phyloP scores from a whole-genome alignment of 345 rosid species.

The Geranium brycei region DNA sequence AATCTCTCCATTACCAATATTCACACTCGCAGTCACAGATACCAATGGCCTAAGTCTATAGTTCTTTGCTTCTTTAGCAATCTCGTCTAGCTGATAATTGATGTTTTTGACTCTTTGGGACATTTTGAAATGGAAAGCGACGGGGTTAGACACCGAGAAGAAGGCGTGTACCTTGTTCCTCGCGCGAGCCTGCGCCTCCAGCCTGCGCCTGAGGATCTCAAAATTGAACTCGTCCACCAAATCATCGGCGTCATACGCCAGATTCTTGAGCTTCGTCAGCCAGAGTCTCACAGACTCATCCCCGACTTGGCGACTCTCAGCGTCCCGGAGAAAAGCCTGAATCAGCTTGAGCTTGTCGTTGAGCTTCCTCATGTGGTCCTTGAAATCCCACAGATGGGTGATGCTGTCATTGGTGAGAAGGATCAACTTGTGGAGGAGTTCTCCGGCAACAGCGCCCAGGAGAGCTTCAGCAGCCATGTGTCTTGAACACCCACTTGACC shows the following conservation, averaged over 20 bases:
- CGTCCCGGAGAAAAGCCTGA: background rate
- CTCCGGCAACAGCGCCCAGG: background rate
- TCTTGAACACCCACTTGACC: background rate
- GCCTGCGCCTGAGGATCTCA: constrained; percentile 1
- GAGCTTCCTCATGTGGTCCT: background rate
- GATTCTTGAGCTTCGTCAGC: background rate
- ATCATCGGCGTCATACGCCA: constrained; percentile 1
- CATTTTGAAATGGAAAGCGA: background rate
- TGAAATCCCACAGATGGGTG: background rate
- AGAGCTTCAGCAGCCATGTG: background rate
- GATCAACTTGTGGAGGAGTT: background rate
- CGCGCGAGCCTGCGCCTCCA: background rate
- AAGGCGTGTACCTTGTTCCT: constrained; percentile 5
- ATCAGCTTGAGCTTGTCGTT: background rate
- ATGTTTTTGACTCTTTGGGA: constrained; percentile 6
- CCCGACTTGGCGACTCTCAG: background rate
- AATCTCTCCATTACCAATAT: background rate
- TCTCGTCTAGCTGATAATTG: background rate
- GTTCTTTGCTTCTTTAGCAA: background rate
- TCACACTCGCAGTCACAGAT: background rate
- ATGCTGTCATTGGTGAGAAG: background rate
- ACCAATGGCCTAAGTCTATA: constrained; percentile 2
- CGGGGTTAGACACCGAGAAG: constrained; percentile 1
- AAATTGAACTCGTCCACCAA: constrained; percentile 9
- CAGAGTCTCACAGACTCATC: background rate